phyloP scores from a whole-genome alignment of 2,329 filamentous ascomycete genomes.

The Juglanconis sp. region DNA sequence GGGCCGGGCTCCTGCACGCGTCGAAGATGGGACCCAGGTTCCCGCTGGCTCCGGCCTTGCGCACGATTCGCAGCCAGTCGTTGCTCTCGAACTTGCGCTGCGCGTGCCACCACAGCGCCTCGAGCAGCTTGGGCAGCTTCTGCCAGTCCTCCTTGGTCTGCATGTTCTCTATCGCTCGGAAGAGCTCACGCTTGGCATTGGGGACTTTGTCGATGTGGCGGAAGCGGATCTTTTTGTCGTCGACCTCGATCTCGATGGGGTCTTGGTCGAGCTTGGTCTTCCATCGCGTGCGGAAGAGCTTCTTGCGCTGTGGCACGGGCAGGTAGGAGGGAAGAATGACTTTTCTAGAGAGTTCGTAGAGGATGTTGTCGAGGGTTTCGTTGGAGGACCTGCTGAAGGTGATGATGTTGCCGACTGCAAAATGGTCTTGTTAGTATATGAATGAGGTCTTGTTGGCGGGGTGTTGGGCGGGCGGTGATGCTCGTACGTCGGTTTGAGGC shows the following conservation, averaged over 20 bases:
- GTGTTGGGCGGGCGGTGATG: neutral
- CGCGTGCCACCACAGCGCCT: constrained; percentile 43
- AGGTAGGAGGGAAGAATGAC: constrained; percentile 63
- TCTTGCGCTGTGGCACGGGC: constrained; percentile 47
- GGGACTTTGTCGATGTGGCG: constrained; percentile 45
- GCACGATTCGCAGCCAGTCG: constrained; percentile 38
- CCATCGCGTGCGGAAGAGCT: constrained; percentile 47
- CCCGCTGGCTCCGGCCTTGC: constrained; percentile 37
- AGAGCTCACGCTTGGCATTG: constrained; percentile 37
- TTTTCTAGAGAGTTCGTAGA: constrained; percentile 52
- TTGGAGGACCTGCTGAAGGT: constrained; percentile 51
- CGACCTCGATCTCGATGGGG: constrained; percentile 57
- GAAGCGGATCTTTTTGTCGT: constrained; percentile 53
- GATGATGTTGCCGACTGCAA: constrained; percentile 32
- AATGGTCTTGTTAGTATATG: neutral
- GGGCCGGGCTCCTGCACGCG: constrained; percentile 42
- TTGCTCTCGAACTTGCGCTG: constrained; percentile 33
- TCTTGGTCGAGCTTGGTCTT: constrained; percentile 49
- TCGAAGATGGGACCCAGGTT: constrained; percentile 47
- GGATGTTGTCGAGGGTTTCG: constrained; percentile 48
- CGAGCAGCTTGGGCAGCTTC: constrained; percentile 50
- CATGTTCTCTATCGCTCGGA: constrained; percentile 42
- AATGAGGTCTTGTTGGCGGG: neutral
- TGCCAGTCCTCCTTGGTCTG: constrained; percentile 46
- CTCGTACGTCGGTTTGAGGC: constrained; percentile 19